Conservation (phyloP, 352 stramenopile genomes). For the Peronospora belbahrii region DNA sequence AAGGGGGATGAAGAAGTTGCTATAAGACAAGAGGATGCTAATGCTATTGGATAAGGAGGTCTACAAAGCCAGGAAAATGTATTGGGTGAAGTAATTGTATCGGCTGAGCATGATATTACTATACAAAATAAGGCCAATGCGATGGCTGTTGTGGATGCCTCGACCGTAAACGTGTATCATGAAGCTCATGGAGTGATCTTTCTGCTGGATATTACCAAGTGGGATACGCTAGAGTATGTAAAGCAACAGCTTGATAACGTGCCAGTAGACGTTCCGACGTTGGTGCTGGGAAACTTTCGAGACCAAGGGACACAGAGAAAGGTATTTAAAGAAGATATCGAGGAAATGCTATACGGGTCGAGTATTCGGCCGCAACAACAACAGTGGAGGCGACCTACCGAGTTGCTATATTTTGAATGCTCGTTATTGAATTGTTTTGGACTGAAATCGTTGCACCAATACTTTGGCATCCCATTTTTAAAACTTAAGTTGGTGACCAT, state of each 20-base stretch:
- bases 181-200: slow-evolving; percentile 86
- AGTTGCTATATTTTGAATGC: slow-evolving; percentile 82
- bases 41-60: slow-evolving; percentile 7
- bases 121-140: slow-evolving; percentile 38
- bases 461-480: slow-evolving; percentile 80
- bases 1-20: background rate
- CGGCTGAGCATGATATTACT: slow-evolving; percentile 6
- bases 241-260: slow-evolving; percentile 60
- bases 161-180: slow-evolving; percentile 86
- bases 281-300: slow-evolving; percentile 80
- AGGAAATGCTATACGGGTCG: slow-evolving; percentile 57
- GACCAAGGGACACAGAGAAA: slow-evolving; percentile 56
- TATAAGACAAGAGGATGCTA: background rate
- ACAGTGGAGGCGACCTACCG: slow-evolving; percentile 36
- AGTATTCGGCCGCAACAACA: slow-evolving; percentile 27
- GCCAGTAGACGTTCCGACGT: slow-evolving; percentile 64
- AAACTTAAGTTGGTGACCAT: slow-evolving; percentile 74
- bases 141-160: slow-evolving; percentile 72
- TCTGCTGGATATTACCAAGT: slow-evolving; percentile 78
- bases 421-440: slow-evolving; percentile 81
- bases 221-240: slow-evolving; percentile 79
- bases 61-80: slow-evolving; percentile 12
- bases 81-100: slow-evolving; percentile 18
- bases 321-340: slow-evolving; percentile 83
- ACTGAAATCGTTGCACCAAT: slow-evolving; percentile 76